Evolutionary conservation across 164 flowering plant species (phyloP), one percentile per base, ranked within the genome.

Genomic region (Protea cynaroides): DNA sequence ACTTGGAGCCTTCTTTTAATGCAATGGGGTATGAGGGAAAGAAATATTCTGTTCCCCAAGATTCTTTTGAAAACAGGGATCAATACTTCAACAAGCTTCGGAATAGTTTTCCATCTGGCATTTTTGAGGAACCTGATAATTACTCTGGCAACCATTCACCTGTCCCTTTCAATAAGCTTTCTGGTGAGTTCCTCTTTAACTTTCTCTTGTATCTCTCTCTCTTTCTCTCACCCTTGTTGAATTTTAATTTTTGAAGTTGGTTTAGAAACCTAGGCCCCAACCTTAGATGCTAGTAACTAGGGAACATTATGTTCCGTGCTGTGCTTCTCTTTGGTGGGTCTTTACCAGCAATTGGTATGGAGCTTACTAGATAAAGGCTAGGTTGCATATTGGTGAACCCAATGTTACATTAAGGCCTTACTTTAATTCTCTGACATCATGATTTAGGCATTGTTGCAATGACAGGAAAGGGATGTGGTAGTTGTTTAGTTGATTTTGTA

Each of bases 91-190:
- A 29, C 34, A 29, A 29, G 34, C 34, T 29, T 29, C 79, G 53
- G 55, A 67, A 63, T 68, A 70, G 73, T 19, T 69, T 63, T 64
- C 38, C 60, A 18, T 24, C 66, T 18, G 52, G 43, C 40, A 19
- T 53, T 62, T 59, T 60, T 25, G 67, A 53, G 62, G 71, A 71
- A 53, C 49, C 71, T 21, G 74, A 62, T 54, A 44, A 51, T 66
- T 62, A 52, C 57, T 15, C 65, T 0, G 53, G 65, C 63, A 54
- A 51, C 47, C 72, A 67, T 10, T 58, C 59, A 18, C 5, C 62
- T 55, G 43, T 50, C 50, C 29, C 76, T 63, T 70, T 72, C 62
- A 71, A 74, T 69, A 78, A 63, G 69, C 65, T 50, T 37, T 49
- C 76, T 54, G 75, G 76, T 77, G 53, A 70, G 70, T 25, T 29